Conservation (phyloP, 2,329 filamentous ascomycete species). For the Diaporthe sp. region DNA sequence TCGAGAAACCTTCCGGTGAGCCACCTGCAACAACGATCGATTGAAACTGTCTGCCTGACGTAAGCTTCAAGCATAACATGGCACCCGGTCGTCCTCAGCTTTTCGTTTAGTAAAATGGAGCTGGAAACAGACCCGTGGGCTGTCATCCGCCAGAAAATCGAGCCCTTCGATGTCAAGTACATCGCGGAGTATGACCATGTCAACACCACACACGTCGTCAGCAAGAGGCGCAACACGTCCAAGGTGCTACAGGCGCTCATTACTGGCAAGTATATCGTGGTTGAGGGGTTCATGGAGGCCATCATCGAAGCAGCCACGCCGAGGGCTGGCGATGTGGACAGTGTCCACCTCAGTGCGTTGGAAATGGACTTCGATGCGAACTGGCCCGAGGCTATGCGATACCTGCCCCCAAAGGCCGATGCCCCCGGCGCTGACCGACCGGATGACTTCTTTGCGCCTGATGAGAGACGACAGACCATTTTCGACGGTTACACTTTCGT, state of each 20-base stretch:
- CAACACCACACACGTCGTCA: constrained; percentile 88
- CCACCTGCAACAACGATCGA: background rate
- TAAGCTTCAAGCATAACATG: constrained; percentile 74
- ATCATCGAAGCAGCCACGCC: constrained; percentile 72
- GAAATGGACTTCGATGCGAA: constrained; percentile 83
- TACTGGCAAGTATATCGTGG: constrained; percentile 83
- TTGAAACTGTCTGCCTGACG: constrained; percentile 25
- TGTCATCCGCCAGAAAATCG: constrained; percentile 75
- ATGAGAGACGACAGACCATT: constrained; percentile 74
- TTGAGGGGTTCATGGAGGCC: constrained; percentile 79
- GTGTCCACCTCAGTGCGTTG: constrained; percentile 67
- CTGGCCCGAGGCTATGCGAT: constrained; percentile 82
- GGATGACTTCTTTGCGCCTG: constrained; percentile 79
- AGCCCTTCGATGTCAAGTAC: constrained; percentile 91
- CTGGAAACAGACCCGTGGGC: constrained; percentile 75
- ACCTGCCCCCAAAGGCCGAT: constrained; percentile 80
- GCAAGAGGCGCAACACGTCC: constrained; percentile 89
- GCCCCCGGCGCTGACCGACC: constrained; percentile 78
- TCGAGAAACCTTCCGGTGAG: constrained; percentile 71
- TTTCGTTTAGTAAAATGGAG: constrained; percentile 81
- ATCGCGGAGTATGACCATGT: constrained; percentile 77
- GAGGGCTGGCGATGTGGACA: constrained; percentile 57
- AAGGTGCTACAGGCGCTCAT: constrained; percentile 90
- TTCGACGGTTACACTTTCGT: constrained; percentile 93
- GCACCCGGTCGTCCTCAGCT: constrained; percentile 84